Evolutionary conservation across 2,329 filamentous ascomycete genomes (phyloP), one percentile per base, ranked within the genome.

Genomic region (Trichothecium roseum): DNA sequence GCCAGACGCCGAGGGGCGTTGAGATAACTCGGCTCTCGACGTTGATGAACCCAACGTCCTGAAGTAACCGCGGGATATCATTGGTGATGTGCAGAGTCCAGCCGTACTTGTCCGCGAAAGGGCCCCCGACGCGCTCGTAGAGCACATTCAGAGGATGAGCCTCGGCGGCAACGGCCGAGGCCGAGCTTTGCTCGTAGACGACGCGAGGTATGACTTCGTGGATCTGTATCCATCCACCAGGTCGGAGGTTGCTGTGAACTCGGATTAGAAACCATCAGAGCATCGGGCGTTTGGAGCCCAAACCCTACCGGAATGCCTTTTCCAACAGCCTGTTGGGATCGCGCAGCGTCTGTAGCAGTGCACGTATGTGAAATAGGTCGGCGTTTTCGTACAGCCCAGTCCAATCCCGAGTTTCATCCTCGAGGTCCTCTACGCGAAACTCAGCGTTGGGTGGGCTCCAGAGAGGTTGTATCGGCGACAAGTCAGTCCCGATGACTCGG

Each of bases 361-460:
- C 37, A 4, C 71, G 65, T 3, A 71, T 65, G 52, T 79, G 76
- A 38, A 81, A 66, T 40, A 70, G 69, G 52, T 80, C 74, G 45
- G 78, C 66, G 43, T 64, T 47, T 29, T 64, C 48, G 4, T 53
- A 46, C 14, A 47, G 40, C 40, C 43, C 50, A 0, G 69, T 58
- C 74, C 74, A 78, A 1, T 48, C 43, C 0, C 41, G 44, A 2
- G 50, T 38, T 16, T 45, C 47, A 30, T 62, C 56, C 9, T 61
- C 56, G 22, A 62, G 49, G 18, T 57, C 41, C 61, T 32, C 73
- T n/a, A 31, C 43, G 33, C 42, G 42, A 33, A 59, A 58, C 18
- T 45, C 32, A 12, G 49, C 40, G 35, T 57, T 57, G 5, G 55
- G 48, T 1, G 49, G 47, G 2, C 48, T 44, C 48, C 50, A 50